Evolutionary conservation across 106 monocot genomes (phyloP), one percentile per base, ranked within the genome.

Genomic region (Dendrobium chrysotoxum): DNA sequence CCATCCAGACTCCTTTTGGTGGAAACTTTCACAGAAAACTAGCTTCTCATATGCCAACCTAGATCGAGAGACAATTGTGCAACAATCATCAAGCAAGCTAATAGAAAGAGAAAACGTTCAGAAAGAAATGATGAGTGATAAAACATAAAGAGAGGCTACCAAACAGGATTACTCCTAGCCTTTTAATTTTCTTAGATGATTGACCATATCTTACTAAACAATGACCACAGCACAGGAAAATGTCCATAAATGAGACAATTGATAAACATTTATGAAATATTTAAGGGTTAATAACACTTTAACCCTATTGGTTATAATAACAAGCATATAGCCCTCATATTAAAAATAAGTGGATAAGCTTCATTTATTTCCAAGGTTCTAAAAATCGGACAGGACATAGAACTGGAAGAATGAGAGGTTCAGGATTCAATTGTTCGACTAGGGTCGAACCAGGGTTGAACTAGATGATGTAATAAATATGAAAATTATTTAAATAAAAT

Each of bases 1-100:
- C 96, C 96, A 96, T 16, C 96, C 96, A 81, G 96, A 93, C 83
- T 96, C 96, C 41, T 87, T 90, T 81, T 76, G 81, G 76, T 96
- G 96, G 85, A 91, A 96, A 58, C 86, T 79, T 55, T 96, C 90
- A 80, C 96, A 96, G 68, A 90, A 96, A 46, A 87, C 75, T 72
- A 82, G 79, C 72, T 92, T 86, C 76, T 96, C 93, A 82, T 87
- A 96, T 83, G 91, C 91, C 85, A 88, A 82, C 81, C 96, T 96
- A 83, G 17, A 83, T 66, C 35, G 28, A 85, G 54, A 75, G 38
- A 17, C 40, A 45, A 76, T 76, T 76, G 10, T 28, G 25, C 0
- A 76, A 50, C 25, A 50, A 45, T 50, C 45, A 45, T 13, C 6
- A 47, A 21, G 74, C 3, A 15, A 50, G 13, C 35, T 72, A 0